Percentiles rank a stretch among this genome's conserved stretches.
Conservation (phyloP, 257 asterid genomes). For the Avicennia marina region DNA sequence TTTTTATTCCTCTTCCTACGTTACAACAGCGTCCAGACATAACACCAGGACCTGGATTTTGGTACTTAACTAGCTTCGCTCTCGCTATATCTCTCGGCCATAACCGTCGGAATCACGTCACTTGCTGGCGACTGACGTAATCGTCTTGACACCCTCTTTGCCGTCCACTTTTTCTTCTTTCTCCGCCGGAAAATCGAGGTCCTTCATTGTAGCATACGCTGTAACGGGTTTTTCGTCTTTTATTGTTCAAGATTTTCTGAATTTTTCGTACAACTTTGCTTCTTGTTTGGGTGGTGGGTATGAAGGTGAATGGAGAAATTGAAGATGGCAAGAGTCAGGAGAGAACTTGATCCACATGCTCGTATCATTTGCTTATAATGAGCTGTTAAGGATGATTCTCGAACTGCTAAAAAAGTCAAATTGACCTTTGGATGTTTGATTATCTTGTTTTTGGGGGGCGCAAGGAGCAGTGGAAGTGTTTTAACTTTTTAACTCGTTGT, state of each 20-base stretch:
- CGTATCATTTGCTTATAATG: not conserved
- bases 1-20: conserved; percentile 35
- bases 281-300: too few species aligned
- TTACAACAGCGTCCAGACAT: conserved; percentile 22
- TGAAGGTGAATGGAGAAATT: too few species aligned
- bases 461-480: conserved; percentile 13
- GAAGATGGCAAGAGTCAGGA: too few species aligned
- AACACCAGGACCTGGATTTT: conserved; percentile 29
- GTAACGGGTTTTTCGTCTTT: too few species aligned
- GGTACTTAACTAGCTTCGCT: conserved; percentile 22
- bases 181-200: too few species aligned
- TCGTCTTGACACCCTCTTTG: conserved; percentile 12
- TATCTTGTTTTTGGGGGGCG: not conserved
- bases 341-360: too few species aligned
- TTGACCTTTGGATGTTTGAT: too few species aligned
- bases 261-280: too few species aligned
- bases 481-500: conserved; percentile 6
- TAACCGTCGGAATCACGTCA: conserved; percentile 28
- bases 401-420: too few species aligned
- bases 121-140: conserved; percentile 36
- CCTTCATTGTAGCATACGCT: too few species aligned
- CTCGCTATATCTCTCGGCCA: conserved; percentile 30
- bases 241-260: too few species aligned
- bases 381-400: not conserved
- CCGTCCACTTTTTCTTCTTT: too few species aligned